A percentile compares a stretch with the other conserved stretches of the same genome.
Conservation (phyloP, 1,139 yeast genomes). For the Komagataea norvegica region DNA sequence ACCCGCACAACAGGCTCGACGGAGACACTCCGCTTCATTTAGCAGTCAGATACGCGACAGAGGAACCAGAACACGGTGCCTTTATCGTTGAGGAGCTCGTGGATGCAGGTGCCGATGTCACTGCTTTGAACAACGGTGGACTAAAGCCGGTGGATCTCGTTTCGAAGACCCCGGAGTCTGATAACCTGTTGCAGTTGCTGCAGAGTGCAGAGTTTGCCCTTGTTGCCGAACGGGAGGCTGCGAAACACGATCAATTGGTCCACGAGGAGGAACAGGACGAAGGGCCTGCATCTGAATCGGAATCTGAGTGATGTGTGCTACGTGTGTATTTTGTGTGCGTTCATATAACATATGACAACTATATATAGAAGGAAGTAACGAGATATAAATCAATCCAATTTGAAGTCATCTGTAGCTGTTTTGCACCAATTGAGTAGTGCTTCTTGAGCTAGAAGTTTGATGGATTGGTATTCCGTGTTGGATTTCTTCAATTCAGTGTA, state of each 20-base stretch:
- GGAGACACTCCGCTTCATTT: constrained; percentile 89
- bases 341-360: too few species aligned
- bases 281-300: constrained; percentile 20
- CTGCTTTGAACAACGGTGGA: constrained; percentile 48
- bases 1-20: constrained; percentile 63
- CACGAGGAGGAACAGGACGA: constrained; percentile 28
- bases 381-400: too few species aligned
- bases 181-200: constrained; percentile 54
- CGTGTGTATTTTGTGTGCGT: too few species aligned
- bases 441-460: constrained; percentile 12
- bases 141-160: constrained; percentile 75
- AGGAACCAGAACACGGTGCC: constrained; percentile 82
- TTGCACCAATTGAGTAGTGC: constrained; percentile 21
- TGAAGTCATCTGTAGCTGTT: constrained; percentile 22
- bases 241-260: constrained; percentile 26
- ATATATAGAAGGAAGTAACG: too few species aligned
- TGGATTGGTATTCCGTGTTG: constrained; percentile 17
- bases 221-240: constrained; percentile 26
- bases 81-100: constrained; percentile 75
- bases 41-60: constrained; percentile 70
- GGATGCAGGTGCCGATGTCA: constrained; percentile 90
- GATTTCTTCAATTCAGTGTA: constrained; percentile 26
- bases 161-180: constrained; percentile 31
- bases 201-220: constrained; percentile 81
- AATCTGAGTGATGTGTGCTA: constrained; percentile 10